phyloP scores from a whole-genome alignment of 1,139 yeast species.

The Chernovozyma aurita region DNA sequence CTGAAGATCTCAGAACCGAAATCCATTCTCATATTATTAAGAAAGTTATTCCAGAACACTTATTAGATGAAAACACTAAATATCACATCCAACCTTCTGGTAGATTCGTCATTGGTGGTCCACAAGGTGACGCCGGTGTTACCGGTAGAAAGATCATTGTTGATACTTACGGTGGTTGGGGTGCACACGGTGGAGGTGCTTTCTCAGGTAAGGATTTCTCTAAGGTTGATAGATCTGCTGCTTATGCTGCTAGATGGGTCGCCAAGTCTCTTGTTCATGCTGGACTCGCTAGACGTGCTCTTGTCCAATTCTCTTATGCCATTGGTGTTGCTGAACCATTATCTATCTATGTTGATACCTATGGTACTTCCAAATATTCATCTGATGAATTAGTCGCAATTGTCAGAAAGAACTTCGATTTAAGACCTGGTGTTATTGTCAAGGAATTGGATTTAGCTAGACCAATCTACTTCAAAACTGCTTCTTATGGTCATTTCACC shows the following conservation, averaged over 20 bases:
- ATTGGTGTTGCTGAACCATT: slow-evolving; percentile 99
- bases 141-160: slow-evolving; percentile 99
- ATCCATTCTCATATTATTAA: slow-evolving; percentile 75
- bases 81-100: slow-evolving; percentile 99
- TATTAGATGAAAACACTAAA: slow-evolving; percentile 90
- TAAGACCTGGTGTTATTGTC: slow-evolving; percentile 99
- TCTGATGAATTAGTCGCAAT: slow-evolving; percentile 88
- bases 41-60: slow-evolving; percentile 86
- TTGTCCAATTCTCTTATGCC: slow-evolving; percentile 98
- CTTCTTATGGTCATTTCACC: slow-evolving; percentile 99
- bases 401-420: slow-evolving; percentile 90
- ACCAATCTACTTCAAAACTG: slow-evolving; percentile 98
- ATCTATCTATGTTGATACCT: slow-evolving; percentile 84
- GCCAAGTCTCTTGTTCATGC: slow-evolving; percentile 96
- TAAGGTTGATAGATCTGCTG: slow-evolving; percentile 99
- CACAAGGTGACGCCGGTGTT: slow-evolving; percentile 99
- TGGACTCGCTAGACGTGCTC: slow-evolving; percentile 93
- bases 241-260: slow-evolving; percentile 99
- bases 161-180: slow-evolving; percentile 99
- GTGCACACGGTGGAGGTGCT: slow-evolving; percentile 99
- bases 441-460: slow-evolving; percentile 94
- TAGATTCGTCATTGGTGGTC: slow-evolving; percentile 99
- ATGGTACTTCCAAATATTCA: slow-evolving; percentile 90
- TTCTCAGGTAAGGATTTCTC: slow-evolving; percentile 99
- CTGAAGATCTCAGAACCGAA: slow-evolving; percentile 83